Conservation (phyloP, 2,329 filamentous ascomycete species). For the Hortaea sp. region DNA sequence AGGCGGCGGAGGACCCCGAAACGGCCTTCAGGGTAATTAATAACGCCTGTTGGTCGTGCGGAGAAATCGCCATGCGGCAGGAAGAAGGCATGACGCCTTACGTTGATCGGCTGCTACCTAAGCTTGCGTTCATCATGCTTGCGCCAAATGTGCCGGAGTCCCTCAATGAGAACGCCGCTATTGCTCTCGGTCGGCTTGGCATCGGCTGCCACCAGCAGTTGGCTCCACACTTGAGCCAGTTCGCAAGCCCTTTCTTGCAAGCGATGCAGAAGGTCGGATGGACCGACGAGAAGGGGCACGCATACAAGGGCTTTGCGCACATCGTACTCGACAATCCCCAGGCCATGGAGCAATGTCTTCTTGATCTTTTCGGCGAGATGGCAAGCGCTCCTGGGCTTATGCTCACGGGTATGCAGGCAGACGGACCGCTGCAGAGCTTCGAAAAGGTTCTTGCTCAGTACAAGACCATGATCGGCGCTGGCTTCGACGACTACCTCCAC, state of each 20-base stretch:
- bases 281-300: slow-evolving; percentile 88
- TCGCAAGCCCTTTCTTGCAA: slow-evolving; percentile 71
- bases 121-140: slow-evolving; percentile 71
- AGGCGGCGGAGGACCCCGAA: slow-evolving; percentile 68
- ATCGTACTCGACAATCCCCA: slow-evolving; percentile 79
- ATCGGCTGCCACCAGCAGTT: slow-evolving; percentile 66
- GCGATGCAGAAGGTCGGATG: slow-evolving; percentile 77
- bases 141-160: slow-evolving; percentile 78
- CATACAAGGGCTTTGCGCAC: slow-evolving; percentile 80
- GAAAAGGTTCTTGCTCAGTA: slow-evolving; percentile 49
- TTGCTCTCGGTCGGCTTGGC: slow-evolving; percentile 80
- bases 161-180: slow-evolving; percentile 86
- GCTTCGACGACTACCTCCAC: slow-evolving; percentile 43
- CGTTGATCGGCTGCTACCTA: slow-evolving; percentile 64
- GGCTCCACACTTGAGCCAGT: slow-evolving; percentile 67
- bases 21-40: slow-evolving; percentile 87
- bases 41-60: slow-evolving; percentile 95
- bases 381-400: slow-evolving; percentile 55
- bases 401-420: slow-evolving; percentile 49
- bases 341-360: slow-evolving; percentile 78
- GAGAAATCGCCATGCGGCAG: slow-evolving; percentile 79
- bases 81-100: slow-evolving; percentile 64
- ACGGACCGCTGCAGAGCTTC: slow-evolving; percentile 58
- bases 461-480: slow-evolving; percentile 42
- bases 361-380: slow-evolving; percentile 75